Evolutionary conservation across 2,329 filamentous ascomycete genomes (phyloP).

Genomic region (Cladosporium sp.): DNA sequence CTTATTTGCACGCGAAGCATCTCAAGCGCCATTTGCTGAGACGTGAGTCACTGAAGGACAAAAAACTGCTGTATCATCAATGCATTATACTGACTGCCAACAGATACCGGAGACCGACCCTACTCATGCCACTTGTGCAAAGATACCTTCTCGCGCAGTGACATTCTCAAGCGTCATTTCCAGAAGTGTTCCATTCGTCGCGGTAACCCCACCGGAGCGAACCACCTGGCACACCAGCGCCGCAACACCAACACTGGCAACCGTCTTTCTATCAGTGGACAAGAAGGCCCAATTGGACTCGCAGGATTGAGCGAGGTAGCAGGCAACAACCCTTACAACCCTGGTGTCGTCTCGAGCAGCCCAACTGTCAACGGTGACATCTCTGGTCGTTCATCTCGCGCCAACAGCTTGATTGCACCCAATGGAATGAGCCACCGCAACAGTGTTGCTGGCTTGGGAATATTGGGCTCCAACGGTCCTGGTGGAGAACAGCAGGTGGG

Average conservation of each 20-base stretch:
- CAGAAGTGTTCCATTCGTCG: slow-evolving; percentile 97
- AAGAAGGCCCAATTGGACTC: slow-evolving; percentile 38
- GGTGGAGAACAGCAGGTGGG: slow-evolving; percentile 31
- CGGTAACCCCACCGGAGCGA: slow-evolving; percentile 92
- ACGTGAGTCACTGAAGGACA: slow-evolving; percentile 67
- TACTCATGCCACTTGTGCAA: slow-evolving; percentile 98
- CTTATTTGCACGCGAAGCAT: slow-evolving; percentile 95
- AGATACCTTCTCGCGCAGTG: slow-evolving; percentile 95
- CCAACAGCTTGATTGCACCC: slow-evolving; percentile 51
- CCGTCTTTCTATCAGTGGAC: slow-evolving; percentile 38
- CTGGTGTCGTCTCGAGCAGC: slow-evolving; percentile 34
- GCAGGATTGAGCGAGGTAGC: slow-evolving; percentile 37
- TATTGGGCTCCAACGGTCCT: slow-evolving; percentile 32
- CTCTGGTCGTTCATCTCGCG: slow-evolving; percentile 50
- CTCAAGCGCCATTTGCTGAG: slow-evolving; percentile 92
- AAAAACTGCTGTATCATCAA: not conserved
- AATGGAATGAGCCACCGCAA: slow-evolving; percentile 35
- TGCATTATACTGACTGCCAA: slow-evolving; percentile 39
- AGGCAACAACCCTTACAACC: slow-evolving; percentile 31
- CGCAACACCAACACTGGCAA: slow-evolving; percentile 46
- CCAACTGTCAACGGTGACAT: slow-evolving; percentile 42
- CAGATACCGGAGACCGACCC: slow-evolving; percentile 94
- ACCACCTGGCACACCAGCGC: slow-evolving; percentile 76
- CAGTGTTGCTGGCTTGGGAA: slow-evolving; percentile 36
- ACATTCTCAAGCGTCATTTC: slow-evolving; percentile 98